Conservation (phyloP, 768 basidiomycete species). For the Gloeophyllum trabeum region DNA sequence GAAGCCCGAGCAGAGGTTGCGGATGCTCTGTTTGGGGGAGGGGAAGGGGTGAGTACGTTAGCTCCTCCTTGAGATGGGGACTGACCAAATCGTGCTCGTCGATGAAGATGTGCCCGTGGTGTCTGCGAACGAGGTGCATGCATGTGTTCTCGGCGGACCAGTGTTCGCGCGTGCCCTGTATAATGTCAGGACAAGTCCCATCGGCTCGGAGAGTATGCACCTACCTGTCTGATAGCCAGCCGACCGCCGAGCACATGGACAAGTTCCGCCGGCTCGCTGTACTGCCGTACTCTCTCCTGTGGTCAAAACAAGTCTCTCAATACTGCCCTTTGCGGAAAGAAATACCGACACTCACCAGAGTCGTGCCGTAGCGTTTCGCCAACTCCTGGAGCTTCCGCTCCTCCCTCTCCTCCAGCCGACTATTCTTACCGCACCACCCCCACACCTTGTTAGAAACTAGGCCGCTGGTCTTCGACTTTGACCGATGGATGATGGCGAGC, state of each 20-base stretch:
- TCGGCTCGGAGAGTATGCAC: constrained; percentile 2
- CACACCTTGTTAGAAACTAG: constrained; percentile 63
- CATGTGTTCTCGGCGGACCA: constrained; percentile 76
- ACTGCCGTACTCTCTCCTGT: constrained; percentile 38
- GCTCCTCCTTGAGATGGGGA: constrained; percentile 5
- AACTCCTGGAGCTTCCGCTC: constrained; percentile 59
- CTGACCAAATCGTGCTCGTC: constrained; percentile 67
- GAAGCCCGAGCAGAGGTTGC: constrained; percentile 75
- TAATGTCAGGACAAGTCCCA: constrained; percentile 3
- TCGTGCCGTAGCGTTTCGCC: constrained; percentile 62
- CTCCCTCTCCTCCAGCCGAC: constrained; percentile 44
- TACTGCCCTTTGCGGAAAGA: background rate
- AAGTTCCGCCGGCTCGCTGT: constrained; percentile 52
- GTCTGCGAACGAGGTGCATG: constrained; percentile 63
- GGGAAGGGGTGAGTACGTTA: constrained; percentile 1
- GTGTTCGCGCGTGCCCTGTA: constrained; percentile 56
- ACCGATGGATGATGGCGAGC: constrained; percentile 57
- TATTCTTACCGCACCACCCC: constrained; percentile 62
- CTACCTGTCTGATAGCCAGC: constrained; percentile 67
- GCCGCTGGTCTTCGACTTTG: constrained; percentile 51
- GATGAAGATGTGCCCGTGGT: constrained; percentile 39
- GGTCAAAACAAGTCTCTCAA: background rate
- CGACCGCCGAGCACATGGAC: constrained; percentile 56
- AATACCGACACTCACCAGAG: constrained; percentile 30
- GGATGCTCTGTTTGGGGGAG: constrained; percentile 46